Evolutionary conservation across 352 stramenopile species (phyloP).

Genomic region (Globisporangium middletonii): DNA sequence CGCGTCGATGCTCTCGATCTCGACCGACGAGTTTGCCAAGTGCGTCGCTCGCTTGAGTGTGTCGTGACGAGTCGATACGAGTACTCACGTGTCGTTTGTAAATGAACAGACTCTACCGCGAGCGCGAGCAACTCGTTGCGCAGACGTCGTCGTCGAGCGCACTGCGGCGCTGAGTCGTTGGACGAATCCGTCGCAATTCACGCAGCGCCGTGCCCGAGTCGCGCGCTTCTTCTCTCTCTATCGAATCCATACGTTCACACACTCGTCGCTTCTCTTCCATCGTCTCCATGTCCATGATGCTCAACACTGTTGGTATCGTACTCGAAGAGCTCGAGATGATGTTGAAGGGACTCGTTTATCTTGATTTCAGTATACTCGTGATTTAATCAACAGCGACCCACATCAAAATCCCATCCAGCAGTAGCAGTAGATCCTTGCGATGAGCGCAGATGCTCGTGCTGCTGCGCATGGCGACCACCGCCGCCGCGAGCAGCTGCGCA

Average conservation of each 20-base stretch:
- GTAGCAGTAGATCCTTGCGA: no score
- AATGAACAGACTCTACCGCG: conserved; percentile 25
- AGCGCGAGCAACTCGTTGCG: conserved; percentile 24
- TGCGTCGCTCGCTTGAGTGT: conserved; percentile 13
- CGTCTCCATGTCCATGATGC: no score
- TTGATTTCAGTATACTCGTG: no score
- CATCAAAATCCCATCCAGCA: background rate
- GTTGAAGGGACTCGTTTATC: background rate
- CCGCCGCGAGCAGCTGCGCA: conserved; percentile 35
- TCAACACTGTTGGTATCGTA: no score
- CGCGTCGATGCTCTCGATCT: conserved; percentile 76
- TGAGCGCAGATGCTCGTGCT: background rate
- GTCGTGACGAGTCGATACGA: background rate
- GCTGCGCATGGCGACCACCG: background rate
- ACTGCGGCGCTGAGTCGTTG: background rate
- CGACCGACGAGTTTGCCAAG: conserved; percentile 72
- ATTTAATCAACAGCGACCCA: background rate
- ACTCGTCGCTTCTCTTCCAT: no score
- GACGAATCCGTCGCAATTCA: no score
- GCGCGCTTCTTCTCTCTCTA: no score
- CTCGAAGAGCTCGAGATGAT: no score
- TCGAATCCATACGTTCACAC: no score
- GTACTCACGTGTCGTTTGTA: background rate
- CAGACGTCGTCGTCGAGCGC: conserved; percentile 7
- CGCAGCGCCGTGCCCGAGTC: no score